phyloP scores from a whole-genome alignment of 2,329 filamentous ascomycete genomes.

The Aspergillus transmontanensis region DNA sequence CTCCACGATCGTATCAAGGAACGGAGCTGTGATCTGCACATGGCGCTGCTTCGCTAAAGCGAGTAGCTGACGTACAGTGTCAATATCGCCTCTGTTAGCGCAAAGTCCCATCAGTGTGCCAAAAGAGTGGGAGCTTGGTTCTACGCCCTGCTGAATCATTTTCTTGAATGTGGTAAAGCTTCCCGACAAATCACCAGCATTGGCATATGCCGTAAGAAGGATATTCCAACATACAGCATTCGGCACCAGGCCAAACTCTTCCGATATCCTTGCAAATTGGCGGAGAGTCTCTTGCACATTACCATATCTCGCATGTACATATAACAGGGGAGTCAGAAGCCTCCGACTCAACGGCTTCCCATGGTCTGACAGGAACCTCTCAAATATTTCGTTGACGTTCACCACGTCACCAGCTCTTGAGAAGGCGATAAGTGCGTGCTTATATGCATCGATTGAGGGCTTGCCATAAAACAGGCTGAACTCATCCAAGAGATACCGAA shows the following conservation, averaged over 20 bases:
- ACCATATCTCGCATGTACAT: constrained; percentile 70
- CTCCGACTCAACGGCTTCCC: constrained; percentile 34
- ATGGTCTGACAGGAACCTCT: constrained; percentile 42
- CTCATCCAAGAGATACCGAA: constrained; percentile 47
- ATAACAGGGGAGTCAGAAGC: constrained; percentile 61
- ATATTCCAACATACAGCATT: constrained; percentile 72
- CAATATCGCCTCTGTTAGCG: constrained; percentile 71
- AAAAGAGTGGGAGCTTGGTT: constrained; percentile 67
- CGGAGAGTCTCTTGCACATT: constrained; percentile 62
- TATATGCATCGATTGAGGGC: constrained; percentile 38
- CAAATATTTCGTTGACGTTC: constrained; percentile 49
- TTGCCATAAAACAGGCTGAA: constrained; percentile 35
- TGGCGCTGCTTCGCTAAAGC: constrained; percentile 59
- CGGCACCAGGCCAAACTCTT: constrained; percentile 59
- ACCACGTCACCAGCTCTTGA: constrained; percentile 50
- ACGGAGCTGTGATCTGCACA: constrained; percentile 56
- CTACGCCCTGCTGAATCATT: constrained; percentile 53
- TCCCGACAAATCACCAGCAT: constrained; percentile 66
- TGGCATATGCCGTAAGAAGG: constrained; percentile 70
- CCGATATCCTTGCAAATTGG: constrained; percentile 64
- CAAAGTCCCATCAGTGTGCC: constrained; percentile 73
- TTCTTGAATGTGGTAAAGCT: constrained; percentile 66
- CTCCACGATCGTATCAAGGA: constrained; percentile 67
- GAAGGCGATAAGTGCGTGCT: constrained; percentile 43
- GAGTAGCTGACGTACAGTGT: constrained; percentile 67